Conservation (phyloP, 2,329 filamentous ascomycete species). For the Chaetomium sp. region DNA sequence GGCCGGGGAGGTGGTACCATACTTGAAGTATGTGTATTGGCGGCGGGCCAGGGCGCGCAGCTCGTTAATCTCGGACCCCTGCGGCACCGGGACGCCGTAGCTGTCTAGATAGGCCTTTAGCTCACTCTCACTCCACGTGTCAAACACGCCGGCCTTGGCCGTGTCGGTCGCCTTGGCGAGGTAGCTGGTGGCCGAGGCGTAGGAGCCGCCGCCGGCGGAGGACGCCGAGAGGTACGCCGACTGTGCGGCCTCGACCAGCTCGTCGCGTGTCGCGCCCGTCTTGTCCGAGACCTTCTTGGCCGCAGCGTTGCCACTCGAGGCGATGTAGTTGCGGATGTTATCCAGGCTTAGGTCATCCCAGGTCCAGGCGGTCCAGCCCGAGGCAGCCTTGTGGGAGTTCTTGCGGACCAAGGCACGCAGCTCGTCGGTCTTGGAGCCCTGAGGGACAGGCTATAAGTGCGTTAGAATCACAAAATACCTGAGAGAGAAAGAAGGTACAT, state of each 20-base stretch:
- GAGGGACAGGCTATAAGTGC: constrained; percentile 60
- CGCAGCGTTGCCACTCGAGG: constrained; percentile 54
- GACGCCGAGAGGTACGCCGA: constrained; percentile 63
- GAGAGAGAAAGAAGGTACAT: neutral
- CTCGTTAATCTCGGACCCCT: constrained; percentile 69
- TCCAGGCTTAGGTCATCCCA: constrained; percentile 76
- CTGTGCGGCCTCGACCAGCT: constrained; percentile 67
- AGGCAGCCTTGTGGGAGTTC: constrained; percentile 68
- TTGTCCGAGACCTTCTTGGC: constrained; percentile 64
- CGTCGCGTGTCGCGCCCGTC: constrained; percentile 68
- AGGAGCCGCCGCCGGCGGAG: constrained; percentile 57
- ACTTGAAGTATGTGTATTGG: constrained; percentile 75
- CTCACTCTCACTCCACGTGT: constrained; percentile 72
- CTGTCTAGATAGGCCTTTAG: constrained; percentile 79
- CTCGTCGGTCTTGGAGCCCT: constrained; percentile 70
- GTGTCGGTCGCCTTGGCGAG: constrained; percentile 65
- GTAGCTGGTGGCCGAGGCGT: constrained; percentile 71
- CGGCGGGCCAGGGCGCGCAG: constrained; percentile 71
- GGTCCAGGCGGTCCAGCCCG: constrained; percentile 72
- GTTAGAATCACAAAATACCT: neutral
- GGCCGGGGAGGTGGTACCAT: constrained; percentile 68
- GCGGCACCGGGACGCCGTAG: constrained; percentile 69
- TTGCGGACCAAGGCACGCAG: constrained; percentile 74
- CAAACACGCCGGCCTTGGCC: constrained; percentile 68
- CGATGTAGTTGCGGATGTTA: constrained; percentile 65